Conservation (phyloP, 768 basidiomycete genomes). For the Rhodotorula toruloides region DNA sequence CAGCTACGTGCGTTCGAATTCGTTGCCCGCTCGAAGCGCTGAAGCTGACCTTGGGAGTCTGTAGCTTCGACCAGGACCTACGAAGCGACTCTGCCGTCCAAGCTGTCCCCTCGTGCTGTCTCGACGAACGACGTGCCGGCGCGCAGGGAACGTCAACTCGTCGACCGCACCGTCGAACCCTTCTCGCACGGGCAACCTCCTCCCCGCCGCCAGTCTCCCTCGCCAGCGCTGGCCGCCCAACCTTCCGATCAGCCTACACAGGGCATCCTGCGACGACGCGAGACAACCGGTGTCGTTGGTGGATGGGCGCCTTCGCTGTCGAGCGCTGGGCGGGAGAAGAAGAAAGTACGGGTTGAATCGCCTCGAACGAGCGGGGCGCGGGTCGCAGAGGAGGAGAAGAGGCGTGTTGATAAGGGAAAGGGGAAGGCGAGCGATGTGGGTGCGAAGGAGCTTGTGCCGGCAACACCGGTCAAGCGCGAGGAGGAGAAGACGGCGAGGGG, state of each 20-base stretch:
- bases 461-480: background rate
- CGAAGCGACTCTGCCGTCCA: too few relatives aligned
- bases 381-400: background rate
- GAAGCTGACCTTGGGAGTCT: too few relatives aligned
- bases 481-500: background rate
- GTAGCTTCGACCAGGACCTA: too few relatives aligned
- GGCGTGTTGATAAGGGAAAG: background rate
- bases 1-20: too few relatives aligned
- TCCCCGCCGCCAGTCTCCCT: background rate
- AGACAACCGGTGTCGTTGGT: background rate
- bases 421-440: too few relatives aligned
- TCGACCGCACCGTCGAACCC: background rate
- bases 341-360: background rate
- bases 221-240: too few relatives aligned
- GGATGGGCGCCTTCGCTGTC: background rate
- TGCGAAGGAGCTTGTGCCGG: slow-evolving; percentile 10
- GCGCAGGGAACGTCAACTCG: background rate
- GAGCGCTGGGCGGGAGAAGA: background rate
- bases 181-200: background rate
- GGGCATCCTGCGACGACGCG: background rate
- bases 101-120: too few relatives aligned
- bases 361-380: background rate
- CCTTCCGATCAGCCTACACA: background rate
- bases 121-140: too few relatives aligned
- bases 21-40: too few relatives aligned